phyloP scores from a whole-genome alignment of 1,284 basidiomycete genomes.

The Flammula alnicola region DNA sequence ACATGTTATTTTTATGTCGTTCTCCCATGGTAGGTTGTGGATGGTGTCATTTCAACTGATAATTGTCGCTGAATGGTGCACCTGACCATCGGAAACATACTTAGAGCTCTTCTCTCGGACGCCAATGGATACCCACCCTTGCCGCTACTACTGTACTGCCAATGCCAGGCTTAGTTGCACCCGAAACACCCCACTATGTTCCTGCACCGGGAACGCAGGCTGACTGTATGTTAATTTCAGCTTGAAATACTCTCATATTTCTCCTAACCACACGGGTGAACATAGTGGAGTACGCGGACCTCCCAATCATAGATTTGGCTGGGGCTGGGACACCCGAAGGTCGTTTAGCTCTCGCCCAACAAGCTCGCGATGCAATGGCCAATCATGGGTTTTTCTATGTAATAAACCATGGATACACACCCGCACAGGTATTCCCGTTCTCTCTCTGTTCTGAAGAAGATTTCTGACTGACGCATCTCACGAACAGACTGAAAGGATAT shows the following conservation, averaged over 20 bases:
- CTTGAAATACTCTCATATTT: not conserved
- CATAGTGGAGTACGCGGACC: slow-evolving; percentile 69
- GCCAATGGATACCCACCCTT: not conserved
- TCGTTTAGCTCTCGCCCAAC: slow-evolving; percentile 47
- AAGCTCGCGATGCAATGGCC: slow-evolving; percentile 61
- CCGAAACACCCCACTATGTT: slow-evolving; percentile 38
- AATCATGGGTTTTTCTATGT: slow-evolving; percentile 69
- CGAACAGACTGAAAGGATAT: slow-evolving; percentile 56
- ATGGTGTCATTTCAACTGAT: slow-evolving; percentile 9
- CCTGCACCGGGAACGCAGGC: slow-evolving; percentile 39
- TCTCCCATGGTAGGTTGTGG: slow-evolving; percentile 5
- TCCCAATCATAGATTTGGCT: slow-evolving; percentile 67
- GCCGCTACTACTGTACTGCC: not conserved
- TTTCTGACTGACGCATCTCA: too few species aligned
- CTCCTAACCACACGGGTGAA: not conserved
- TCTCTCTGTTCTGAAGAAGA: too few species aligned
- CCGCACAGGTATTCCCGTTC: slow-evolving; percentile 42
- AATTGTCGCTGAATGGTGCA: slow-evolving; percentile 4
- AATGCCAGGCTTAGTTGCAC: slow-evolving; percentile 18
- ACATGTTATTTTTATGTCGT: not conserved
- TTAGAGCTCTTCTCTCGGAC: too few species aligned
- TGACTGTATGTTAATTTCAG: slow-evolving; percentile 31
- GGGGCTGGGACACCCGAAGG: slow-evolving; percentile 52
- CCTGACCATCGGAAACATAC: not conserved
- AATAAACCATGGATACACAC: slow-evolving; percentile 59